Percentiles rank a stretch among this genome's conserved stretches.
These are phyloP conservation scores for Pseudogymnoascus sp. DNA, from an alignment of 2,329 filamentous ascomycete species.

Conservation along the genomic window DNA sequence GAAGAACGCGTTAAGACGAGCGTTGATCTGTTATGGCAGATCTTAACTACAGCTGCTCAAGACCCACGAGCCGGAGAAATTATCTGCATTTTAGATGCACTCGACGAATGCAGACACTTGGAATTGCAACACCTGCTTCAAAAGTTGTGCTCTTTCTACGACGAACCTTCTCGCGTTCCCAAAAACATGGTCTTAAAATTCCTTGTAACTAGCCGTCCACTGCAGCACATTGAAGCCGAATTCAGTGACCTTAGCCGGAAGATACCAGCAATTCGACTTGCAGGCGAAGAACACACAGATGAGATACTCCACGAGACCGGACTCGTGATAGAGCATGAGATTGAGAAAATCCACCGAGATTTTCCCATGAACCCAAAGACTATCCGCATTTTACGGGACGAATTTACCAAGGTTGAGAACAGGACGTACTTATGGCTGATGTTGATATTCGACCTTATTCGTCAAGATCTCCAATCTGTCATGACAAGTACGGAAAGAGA, in stretches of 20 bases:
- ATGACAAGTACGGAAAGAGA: conserved; percentile 21
- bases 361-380: not conserved
- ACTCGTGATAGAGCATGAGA: conserved; percentile 27
- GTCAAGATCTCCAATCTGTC: conserved; percentile 16
- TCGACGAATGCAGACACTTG: conserved; percentile 32
- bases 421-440: conserved; percentile 17
- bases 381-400: not conserved
- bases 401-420: conserved; percentile 12
- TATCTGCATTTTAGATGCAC: conserved; percentile 33
- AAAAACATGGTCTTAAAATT: conserved; percentile 24
- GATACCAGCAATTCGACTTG: conserved; percentile 30
- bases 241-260: conserved; percentile 20
- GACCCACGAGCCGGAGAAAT: conserved; percentile 27
- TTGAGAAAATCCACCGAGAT: conserved; percentile 19
- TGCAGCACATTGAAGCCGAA: conserved; percentile 24
- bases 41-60: conserved; percentile 25
- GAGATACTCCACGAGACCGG: conserved; percentile 32
- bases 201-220: conserved; percentile 32
- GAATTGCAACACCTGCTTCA: conserved; percentile 22
- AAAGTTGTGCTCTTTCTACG: not conserved
- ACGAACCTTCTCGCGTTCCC: not conserved
- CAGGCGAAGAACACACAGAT: conserved; percentile 32
- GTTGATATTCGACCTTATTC: conserved; percentile 20
- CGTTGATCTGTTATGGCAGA: conserved; percentile 28
- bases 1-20: conserved; percentile 23